Conservation (phyloP, 345 rosid species). For the Geranium rotundifolium region DNA sequence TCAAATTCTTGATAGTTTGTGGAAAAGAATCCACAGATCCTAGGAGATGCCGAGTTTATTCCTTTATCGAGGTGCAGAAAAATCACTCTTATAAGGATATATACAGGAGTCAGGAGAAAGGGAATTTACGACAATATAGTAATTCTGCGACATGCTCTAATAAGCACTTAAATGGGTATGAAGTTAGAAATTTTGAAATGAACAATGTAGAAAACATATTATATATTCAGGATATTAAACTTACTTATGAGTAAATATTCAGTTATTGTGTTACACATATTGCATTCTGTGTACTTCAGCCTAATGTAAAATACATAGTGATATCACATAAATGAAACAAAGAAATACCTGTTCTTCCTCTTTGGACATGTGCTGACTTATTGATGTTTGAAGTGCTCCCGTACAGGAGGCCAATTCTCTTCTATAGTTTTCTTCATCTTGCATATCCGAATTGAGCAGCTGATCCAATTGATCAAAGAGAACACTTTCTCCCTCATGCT, state of each 20-base stretch:
- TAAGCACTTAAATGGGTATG: neutral
- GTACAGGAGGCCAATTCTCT: constrained; percentile 73
- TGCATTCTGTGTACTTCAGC: neutral
- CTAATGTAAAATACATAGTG: neutral
- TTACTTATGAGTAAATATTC: neutral
- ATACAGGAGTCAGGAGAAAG: neutral
- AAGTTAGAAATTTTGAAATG: neutral
- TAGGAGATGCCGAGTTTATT: neutral
- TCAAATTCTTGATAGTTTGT: neutral
- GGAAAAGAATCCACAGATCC: neutral
- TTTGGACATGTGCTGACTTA: constrained; percentile 85
- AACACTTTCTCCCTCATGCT: constrained; percentile 73
- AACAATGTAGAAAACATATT: neutral
- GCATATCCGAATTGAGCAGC: constrained; percentile 49
- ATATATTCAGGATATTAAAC: neutral
- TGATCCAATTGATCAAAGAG: constrained; percentile 64
- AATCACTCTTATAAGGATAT: neutral
- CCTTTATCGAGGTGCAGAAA: neutral
- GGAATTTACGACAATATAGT: neutral
- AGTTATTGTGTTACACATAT: no score
- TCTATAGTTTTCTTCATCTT: constrained; percentile 44
- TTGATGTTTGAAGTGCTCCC: constrained; percentile 73
- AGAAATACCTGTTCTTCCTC: constrained; percentile 79
- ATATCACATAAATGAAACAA: neutral
- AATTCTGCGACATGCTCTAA: neutral